Evolutionary conservation across 1,139 yeast genomes (phyloP).

Genomic region (Williopsis jadinii): DNA sequence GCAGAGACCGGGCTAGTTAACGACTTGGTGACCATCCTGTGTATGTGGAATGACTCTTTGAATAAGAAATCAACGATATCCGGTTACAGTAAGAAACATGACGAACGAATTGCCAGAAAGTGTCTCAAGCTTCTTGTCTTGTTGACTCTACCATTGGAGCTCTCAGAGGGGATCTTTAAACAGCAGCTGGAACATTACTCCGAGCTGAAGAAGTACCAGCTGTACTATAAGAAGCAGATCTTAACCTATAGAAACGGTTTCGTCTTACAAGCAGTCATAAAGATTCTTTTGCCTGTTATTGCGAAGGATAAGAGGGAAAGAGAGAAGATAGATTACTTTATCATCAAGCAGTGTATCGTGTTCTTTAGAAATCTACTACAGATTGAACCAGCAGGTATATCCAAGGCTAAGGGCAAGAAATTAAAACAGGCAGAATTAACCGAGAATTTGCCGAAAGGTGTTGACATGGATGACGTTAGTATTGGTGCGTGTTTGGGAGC

Average conservation of each 20-base stretch:
- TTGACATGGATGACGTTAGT: conserved; percentile 61
- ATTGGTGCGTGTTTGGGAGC: conserved; percentile 49
- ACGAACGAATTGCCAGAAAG: conserved; percentile 61
- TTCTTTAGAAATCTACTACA: conserved; percentile 70
- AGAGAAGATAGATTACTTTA: conserved; percentile 63
- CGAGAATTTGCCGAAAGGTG: conserved; percentile 47
- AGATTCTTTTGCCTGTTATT: conserved; percentile 64
- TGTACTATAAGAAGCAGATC: conserved; percentile 64
- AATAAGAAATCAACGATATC: conserved; percentile 23
- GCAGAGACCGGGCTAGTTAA: conserved; percentile 74
- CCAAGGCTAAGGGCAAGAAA: conserved; percentile 35
- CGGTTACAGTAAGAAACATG: conserved; percentile 24
- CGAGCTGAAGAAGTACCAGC: conserved; percentile 59
- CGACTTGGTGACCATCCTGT: conserved; percentile 69
- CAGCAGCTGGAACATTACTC: conserved; percentile 53
- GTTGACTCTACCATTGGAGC: conserved; percentile 78
- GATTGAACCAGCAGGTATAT: conserved; percentile 61
- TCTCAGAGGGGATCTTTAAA: conserved; percentile 39
- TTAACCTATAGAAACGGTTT: conserved; percentile 52
- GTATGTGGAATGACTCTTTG: conserved; percentile 58
- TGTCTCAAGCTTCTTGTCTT: conserved; percentile 76
- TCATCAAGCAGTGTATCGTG: conserved; percentile 63
- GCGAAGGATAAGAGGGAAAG: conserved; percentile 48
- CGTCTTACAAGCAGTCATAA: conserved; percentile 60
- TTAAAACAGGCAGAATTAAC: conserved; percentile 22